These are phyloP conservation scores for Globisporangium perplexum DNA, from an alignment of 352 stramenopile genomes.

Conservation along the genomic window DNA sequence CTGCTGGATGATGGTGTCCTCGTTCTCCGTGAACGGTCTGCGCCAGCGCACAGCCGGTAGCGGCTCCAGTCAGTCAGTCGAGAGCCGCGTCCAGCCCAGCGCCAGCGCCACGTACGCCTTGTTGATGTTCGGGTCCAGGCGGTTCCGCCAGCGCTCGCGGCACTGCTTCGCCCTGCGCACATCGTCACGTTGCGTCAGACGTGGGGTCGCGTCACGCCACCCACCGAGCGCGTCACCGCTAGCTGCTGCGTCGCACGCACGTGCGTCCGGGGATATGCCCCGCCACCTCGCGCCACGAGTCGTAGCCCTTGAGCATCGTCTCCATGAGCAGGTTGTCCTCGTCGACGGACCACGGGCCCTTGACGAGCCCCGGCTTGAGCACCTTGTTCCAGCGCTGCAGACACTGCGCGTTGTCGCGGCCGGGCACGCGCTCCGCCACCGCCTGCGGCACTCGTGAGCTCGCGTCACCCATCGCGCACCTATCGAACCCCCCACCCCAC, in stretches of 20 bases:
- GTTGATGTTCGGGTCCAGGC: slow-evolving; percentile 93
- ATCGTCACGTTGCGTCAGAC: no score
- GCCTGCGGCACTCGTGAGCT: slow-evolving; percentile 16
- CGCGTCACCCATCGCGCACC: no score
- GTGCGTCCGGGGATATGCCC: slow-evolving; percentile 64
- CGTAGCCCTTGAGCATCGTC: slow-evolving; percentile 77
- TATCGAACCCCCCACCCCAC: no score
- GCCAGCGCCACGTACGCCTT: slow-evolving; percentile 50
- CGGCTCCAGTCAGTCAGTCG: background rate
- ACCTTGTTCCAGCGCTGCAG: slow-evolving; percentile 88
- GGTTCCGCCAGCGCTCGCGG: slow-evolving; percentile 95
- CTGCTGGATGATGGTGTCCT: slow-evolving; percentile 68
- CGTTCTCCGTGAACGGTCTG: slow-evolving; percentile 59
- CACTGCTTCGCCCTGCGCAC: slow-evolving; percentile 88
- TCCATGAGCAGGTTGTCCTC: slow-evolving; percentile 87
- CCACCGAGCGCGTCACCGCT: no score
- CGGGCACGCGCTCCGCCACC: slow-evolving; percentile 55
- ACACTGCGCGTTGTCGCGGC: slow-evolving; percentile 76
- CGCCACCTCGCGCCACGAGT: slow-evolving; percentile 70
- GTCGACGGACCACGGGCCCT: slow-evolving; percentile 89
- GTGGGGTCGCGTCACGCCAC: no score
- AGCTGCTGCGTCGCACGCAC: slow-evolving; percentile 32
- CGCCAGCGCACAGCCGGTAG: background rate
- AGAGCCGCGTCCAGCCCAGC: no score
- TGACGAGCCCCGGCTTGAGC: slow-evolving; percentile 89